Percentiles rank a stretch among this genome's conserved stretches.
phyloP scores from a whole-genome alignment of 305 asterid species.

The Salvia sclarea region DNA sequence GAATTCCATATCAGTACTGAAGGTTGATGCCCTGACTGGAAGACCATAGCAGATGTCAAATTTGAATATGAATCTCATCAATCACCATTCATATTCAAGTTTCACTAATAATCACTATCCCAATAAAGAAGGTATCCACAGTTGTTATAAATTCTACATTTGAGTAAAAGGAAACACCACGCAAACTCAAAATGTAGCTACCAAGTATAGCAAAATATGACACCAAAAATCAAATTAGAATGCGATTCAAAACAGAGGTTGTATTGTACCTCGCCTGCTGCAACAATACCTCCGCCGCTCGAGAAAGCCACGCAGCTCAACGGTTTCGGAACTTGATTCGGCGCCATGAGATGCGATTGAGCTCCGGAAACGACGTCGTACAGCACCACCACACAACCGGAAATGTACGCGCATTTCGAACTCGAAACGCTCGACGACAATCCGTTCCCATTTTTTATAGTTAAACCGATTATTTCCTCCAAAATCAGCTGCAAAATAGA shows the following conservation, averaged over 20 bases:
- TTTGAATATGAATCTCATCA: constrained; percentile 7
- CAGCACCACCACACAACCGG: constrained; percentile 71
- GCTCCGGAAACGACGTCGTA: constrained; percentile 48
- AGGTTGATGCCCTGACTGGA: constrained; percentile 64
- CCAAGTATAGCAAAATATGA: not conserved
- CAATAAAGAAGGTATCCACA: not conserved
- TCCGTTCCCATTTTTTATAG: constrained; percentile 58
- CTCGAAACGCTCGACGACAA: constrained; percentile 54
- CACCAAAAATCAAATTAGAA: not conserved
- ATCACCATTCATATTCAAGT: not conserved
- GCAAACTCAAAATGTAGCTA: not conserved
- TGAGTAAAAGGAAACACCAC: not conserved
- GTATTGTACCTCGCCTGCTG: constrained; percentile 65
- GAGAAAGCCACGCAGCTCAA: constrained; percentile 60
- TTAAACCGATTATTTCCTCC: constrained; percentile 65
- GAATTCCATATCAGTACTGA: constrained; percentile 59
- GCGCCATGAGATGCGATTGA: constrained; percentile 56
- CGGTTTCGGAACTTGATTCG: constrained; percentile 54
- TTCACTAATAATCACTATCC: not conserved
- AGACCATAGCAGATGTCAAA: constrained; percentile 17
- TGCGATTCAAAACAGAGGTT: not conserved
- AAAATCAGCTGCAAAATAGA: constrained; percentile 44
- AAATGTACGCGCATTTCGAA: constrained; percentile 55
- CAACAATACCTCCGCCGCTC: constrained; percentile 46
- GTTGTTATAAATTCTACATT: not conserved